Evolutionary conservation across 345 rosid species (phyloP), one percentile per base, ranked within the genome.

Genomic region (Cardamine resedifolia): DNA sequence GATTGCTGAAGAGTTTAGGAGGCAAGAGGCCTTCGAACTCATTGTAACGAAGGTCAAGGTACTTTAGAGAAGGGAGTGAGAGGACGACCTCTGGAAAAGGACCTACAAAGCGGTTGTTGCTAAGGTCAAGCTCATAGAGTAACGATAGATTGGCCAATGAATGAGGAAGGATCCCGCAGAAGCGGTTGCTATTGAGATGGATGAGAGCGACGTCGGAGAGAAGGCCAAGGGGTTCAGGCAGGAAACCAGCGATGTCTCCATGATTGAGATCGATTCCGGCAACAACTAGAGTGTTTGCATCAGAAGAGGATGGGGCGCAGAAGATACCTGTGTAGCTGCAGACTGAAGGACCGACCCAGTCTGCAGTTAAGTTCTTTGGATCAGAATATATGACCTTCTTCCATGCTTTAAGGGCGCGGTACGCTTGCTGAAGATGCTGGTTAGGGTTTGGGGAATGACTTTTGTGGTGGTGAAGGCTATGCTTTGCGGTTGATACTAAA

Each of bases 21-120:
- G 96, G 97, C 30, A 91, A 66, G 1, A 86, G 78, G 45, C 98
- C 98, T 81, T 90, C 98, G 2, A 94, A 90, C 77, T 94, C 98
- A 4, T 90, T 90, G 81, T 66, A 94, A 62, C 96, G 90, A 56
- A 94, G 71, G 73, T 87, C 97, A 31, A 90, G 94, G 72, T 11
- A 90, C 8, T 58, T 71, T 1, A 94, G 82, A 45, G 71, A 62
- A 10, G 94, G 92, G 50, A 93, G 84, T 8, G 88, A 75, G 56
- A 94, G 96, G 33, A 90, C 90, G 0, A 79, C 84, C 1, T 68
- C 66, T 1, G 97, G 98, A 48, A 93, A 93, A 53, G 85, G 84
- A 31, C 97, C 97, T 4, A 90, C 96, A 16, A 93, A 93, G 64
- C 98, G 74, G 82, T 93, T 93, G 76, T 88, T 90, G 47, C 98